Base-by-base conservation (phyloP, 192 early-diverging fungal genomes). In the Coemansia sp. region DNA sequence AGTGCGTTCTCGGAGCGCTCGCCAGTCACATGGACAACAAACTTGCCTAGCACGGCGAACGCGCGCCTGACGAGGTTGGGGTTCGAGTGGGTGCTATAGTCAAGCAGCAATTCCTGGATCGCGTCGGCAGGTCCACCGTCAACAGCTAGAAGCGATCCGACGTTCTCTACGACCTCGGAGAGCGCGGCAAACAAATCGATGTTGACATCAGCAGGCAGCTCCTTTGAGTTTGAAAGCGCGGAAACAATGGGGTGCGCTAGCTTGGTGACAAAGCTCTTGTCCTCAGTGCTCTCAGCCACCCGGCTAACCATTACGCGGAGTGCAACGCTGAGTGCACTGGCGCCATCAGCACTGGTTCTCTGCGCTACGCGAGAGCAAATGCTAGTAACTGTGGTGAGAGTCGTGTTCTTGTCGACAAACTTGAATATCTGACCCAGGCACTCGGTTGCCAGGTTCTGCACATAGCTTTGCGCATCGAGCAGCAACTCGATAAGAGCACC, bases 361-460 rank as follows among this genome's bases (percentile, higher is more conserved):
- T 61, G 27, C 49, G 58, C 24, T 18, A 77, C 74, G 27, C 63
- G 44, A 18, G 53, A 55, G 72, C 75, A 76, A 40, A 74, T 74
- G 8, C 29, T 59, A 20, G 41, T 64, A 4, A 71, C 62, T 11
- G 64, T 52, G 18, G 43, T 32, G 34, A 44, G 59, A 10, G 59
- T 59, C 9, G 63, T 74, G 38, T 73, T 58, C 3, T 59, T 43
- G 22, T 64, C 67, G n/a, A 82, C 63, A 30, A 73, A 43, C 10
- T 27, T 52, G 43, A 82, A 43, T 13, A 61, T 64, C 67, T 64
- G 67, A 40, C 70, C 71, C n/a, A 82, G 68, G 45, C 79, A 76
- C 41, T 73, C 79, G 62, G 69, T 76, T 2, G 70, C 74, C 35
- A 75, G 43, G 64, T 75, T 82, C 67, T 82, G 79, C 18, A 82